Conservation (phyloP, 768 basidiomycete species). For the Termitomyces sp. region DNA sequence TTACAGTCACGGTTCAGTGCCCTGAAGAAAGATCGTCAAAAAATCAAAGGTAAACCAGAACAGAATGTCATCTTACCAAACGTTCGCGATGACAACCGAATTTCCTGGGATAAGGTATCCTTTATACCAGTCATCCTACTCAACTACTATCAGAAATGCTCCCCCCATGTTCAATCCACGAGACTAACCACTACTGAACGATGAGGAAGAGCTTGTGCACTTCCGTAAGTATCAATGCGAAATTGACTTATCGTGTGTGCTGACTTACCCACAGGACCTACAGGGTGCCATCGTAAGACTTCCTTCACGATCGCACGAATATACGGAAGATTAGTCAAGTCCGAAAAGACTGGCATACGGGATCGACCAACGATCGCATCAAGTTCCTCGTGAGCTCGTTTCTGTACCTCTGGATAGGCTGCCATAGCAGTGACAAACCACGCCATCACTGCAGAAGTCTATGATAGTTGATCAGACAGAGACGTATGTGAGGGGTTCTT, state of each 20-base stretch:
- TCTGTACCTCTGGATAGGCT: conserved; percentile 5
- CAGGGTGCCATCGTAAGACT: not conserved
- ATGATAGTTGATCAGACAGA: not conserved
- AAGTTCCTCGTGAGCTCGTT: conserved; percentile 5
- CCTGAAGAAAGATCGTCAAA: not conserved
- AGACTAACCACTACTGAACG: not conserved
- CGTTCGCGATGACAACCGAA: not conserved
- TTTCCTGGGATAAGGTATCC: not conserved
- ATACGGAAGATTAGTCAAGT: not conserved
- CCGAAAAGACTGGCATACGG: not conserved
- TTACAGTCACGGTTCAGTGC: not conserved
- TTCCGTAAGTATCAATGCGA: not conserved
- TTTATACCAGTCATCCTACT: not conserved
- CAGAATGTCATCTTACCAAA: not conserved
- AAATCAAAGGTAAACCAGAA: not conserved
- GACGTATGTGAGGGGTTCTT: not conserved
- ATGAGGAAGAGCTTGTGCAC: not conserved
- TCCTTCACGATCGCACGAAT: not conserved
- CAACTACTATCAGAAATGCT: not conserved
- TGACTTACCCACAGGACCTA: not conserved
- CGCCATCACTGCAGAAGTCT: conserved; percentile 5
- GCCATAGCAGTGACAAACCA: conserved; percentile 8
- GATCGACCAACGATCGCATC: conserved; percentile 1
- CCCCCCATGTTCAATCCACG: too few relatives aligned
- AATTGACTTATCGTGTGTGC: not conserved